These are phyloP conservation scores for Ustilago hordei DNA, from an alignment of 1,284 basidiomycete genomes.

Conservation along the genomic window DNA sequence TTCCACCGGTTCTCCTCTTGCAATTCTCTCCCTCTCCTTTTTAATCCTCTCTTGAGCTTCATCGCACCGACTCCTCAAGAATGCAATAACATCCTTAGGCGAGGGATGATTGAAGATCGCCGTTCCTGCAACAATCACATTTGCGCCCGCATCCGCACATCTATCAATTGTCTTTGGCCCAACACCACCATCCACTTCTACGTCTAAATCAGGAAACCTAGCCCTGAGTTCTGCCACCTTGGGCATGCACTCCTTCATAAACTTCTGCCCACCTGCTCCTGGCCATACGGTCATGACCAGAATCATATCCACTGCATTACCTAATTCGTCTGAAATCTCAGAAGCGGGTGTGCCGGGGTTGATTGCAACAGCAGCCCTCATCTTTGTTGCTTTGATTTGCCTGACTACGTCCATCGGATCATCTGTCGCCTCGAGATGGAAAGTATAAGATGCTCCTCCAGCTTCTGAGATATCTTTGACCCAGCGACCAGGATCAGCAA, in stretches of 20 bases:
- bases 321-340: conserved; percentile 67
- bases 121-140: conserved; percentile 97
- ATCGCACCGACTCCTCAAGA: conserved; percentile 60
- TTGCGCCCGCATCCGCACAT: conserved; percentile 86
- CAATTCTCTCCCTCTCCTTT: conserved; percentile 60
- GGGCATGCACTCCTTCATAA: conserved; percentile 89
- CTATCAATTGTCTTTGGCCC: conserved; percentile 87
- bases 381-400: conserved; percentile 66
- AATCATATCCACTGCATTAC: conserved; percentile 67
- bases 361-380: conserved; percentile 68
- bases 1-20: conserved; percentile 52
- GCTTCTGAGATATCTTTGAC: conserved; percentile 94
- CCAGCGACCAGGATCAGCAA: conserved; percentile 94
- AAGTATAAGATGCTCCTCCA: conserved; percentile 93
- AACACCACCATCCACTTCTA: conserved; percentile 97
- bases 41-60: conserved; percentile 66
- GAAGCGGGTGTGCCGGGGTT: conserved; percentile 67
- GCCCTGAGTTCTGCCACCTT: conserved; percentile 89
- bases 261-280: conserved; percentile 87
- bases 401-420: conserved; percentile 67
- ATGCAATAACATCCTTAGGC: conserved; percentile 74
- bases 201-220: conserved; percentile 87
- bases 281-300: conserved; percentile 70
- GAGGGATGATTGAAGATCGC: conserved; percentile 88
- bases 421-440: conserved; percentile 87